These are phyloP conservation scores for Boletellus deceptivus DNA, from an alignment of 1,284 basidiomycete species.

Conservation along the genomic window DNA sequence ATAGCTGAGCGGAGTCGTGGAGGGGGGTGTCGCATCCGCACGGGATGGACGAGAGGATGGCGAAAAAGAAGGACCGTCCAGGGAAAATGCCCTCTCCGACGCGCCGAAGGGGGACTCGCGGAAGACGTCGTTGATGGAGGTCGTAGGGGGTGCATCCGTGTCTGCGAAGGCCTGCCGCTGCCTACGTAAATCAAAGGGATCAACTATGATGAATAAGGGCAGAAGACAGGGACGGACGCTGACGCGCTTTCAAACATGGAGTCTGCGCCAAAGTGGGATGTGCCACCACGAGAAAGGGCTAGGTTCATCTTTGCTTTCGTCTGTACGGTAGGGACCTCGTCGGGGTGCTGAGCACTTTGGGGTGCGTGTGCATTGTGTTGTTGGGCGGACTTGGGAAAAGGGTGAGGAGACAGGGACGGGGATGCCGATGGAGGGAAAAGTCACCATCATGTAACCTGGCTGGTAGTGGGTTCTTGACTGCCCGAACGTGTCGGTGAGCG, in stretches of 20 bases:
- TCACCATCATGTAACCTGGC: slow-evolving; percentile 71
- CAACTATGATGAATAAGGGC: not conserved
- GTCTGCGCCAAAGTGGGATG: slow-evolving; percentile 71
- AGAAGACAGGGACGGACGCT: slow-evolving; percentile 34
- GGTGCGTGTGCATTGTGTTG: slow-evolving; percentile 57
- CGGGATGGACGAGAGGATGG: slow-evolving; percentile 33
- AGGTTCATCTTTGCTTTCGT: slow-evolving; percentile 77
- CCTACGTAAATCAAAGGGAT: slow-evolving; percentile 30
- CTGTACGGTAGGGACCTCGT: slow-evolving; percentile 66
- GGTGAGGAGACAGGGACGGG: not conserved
- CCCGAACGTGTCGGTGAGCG: slow-evolving; percentile 52
- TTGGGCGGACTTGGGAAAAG: slow-evolving; percentile 48
- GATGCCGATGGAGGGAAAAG: not conserved
- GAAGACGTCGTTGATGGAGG: slow-evolving; percentile 68
- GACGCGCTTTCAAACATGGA: slow-evolving; percentile 76
- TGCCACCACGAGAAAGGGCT: slow-evolving; percentile 55
- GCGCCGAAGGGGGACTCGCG: slow-evolving; percentile 43
- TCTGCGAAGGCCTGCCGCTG: slow-evolving; percentile 62
- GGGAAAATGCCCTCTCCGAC: slow-evolving; percentile 27
- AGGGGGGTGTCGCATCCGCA: slow-evolving; percentile 25
- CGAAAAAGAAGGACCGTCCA: slow-evolving; percentile 20
- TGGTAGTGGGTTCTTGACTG: slow-evolving; percentile 74
- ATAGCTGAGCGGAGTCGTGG: slow-evolving; percentile 41
- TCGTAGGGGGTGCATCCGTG: slow-evolving; percentile 71
- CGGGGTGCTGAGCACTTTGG: slow-evolving; percentile 57